A percentile compares a stretch with the other conserved stretches of the same genome.
phyloP scores from a whole-genome alignment of 495 filamentous ascomycete genomes.

The Penicillium manginii region DNA sequence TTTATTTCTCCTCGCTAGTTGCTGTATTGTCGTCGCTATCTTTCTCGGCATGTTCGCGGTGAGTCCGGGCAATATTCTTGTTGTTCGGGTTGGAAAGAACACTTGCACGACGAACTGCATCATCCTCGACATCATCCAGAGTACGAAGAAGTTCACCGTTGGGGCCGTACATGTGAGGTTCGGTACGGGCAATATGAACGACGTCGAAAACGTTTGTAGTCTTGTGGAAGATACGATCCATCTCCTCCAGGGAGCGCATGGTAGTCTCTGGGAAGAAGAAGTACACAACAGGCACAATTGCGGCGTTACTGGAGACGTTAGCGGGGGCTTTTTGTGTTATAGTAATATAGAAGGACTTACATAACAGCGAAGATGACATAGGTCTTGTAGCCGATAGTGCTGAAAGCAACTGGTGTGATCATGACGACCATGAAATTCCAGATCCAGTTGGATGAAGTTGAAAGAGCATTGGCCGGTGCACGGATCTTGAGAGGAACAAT shows the following conservation, averaged over 20 bases:
- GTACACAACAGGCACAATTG: slow-evolving; percentile 69
- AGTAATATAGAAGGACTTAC: slow-evolving; percentile 17
- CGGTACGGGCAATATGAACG: slow-evolving; percentile 59
- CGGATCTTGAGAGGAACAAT: slow-evolving; percentile 69
- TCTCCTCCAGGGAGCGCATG: slow-evolving; percentile 72
- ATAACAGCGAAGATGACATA: slow-evolving; percentile 74
- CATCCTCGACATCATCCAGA: slow-evolving; percentile 41
- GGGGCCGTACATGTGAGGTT: slow-evolving; percentile 72
- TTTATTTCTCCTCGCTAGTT: slow-evolving; percentile 33
- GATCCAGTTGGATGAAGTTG: slow-evolving; percentile 68
- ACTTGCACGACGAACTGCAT: slow-evolving; percentile 39
- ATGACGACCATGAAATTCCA: slow-evolving; percentile 65
- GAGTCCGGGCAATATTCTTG: slow-evolving; percentile 11
- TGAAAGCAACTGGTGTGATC: slow-evolving; percentile 66
- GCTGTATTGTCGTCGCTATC: slow-evolving; percentile 33
- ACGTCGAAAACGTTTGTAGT: slow-evolving; percentile 57
- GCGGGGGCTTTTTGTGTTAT: neutral
- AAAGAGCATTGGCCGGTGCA: slow-evolving; percentile 66
- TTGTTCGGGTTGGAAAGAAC: slow-evolving; percentile 26
- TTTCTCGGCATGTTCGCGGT: slow-evolving; percentile 32
- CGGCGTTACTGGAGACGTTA: slow-evolving; percentile 57
- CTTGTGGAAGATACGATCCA: slow-evolving; percentile 77
- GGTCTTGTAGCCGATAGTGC: slow-evolving; percentile 63
- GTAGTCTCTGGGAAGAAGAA: slow-evolving; percentile 81
- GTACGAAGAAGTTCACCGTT: slow-evolving; percentile 63